Base-by-base conservation (phyloP, 2,329 filamentous ascomycete species). In the Fusarium decemcellulare region DNA sequence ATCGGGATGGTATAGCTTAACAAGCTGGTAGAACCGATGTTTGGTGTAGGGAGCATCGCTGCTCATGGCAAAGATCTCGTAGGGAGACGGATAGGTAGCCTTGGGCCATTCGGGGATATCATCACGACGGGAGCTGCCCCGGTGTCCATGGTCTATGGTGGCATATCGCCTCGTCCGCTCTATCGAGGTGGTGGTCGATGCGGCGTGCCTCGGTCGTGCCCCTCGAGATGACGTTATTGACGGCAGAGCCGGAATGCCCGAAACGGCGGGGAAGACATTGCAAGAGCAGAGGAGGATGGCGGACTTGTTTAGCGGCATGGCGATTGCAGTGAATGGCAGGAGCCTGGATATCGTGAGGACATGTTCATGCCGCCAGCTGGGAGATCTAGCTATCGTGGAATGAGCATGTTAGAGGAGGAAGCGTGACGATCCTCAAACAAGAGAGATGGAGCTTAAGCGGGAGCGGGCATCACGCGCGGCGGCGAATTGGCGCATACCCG, bases 1-100 rank as follows among this genome's bases (percentile, higher is more conserved):
- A 79, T 99, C 96, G 0, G 96, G 96, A 77, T 99, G 96, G 82
- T 99, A 99, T 48, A 97, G 85, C 83, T 98, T 99, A 61, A 97
- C 96, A 55, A 99, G 88, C 76, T 95, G 88, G 80, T 97, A 96
- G 85, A 94, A 99, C 63, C 90, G 90, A 44, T 86, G 82, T 81
- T 99, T 98, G 67, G 88, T 91, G 80, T 99, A 98, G 2, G 90
- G 87, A 14, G 89, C 90, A 61, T 84, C 83, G 72, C 83, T 87
- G 56, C 79, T 74, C 50, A 83, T 79, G 65, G 87, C 85, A 75
- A 98, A 91, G 76, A 99, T 93, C 76, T 98, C 93, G 82, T 99
- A 98, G 1, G 96, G 96, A 0, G 95, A 95, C 1, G 93, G 93
- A 42, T 85, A 76, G 18, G 76, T 65, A 7, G 78, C 76, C 6